Evolutionary conservation across 768 basidiomycete species (phyloP).

Genomic region (Tricholoma furcatifolium): DNA sequence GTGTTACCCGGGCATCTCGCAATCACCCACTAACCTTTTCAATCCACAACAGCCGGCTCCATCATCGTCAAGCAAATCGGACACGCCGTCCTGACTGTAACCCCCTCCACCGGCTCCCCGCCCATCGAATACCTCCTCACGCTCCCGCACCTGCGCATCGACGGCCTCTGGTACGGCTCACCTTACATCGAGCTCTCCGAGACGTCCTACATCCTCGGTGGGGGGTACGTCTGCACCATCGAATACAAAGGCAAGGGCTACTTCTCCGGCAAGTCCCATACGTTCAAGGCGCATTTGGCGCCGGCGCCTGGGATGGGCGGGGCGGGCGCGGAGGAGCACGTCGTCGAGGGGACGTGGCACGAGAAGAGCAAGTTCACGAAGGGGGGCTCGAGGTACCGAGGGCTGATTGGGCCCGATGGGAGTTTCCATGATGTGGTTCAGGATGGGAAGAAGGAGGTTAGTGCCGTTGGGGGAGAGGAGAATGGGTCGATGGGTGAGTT

Average conservation of each 20-base stretch:
- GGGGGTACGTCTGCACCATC: conserved; percentile 48
- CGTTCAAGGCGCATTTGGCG: conserved; percentile 81
- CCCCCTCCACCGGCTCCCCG: conserved; percentile 48
- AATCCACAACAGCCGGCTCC: conserved; percentile 45
- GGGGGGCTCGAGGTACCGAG: conserved; percentile 15
- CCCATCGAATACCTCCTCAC: conserved; percentile 79
- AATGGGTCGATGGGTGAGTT: conserved; percentile 69
- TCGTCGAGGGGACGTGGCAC: conserved; percentile 84
- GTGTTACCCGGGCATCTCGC: too few relatives aligned
- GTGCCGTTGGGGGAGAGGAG: conserved; percentile 51
- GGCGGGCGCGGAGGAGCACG: conserved; percentile 34
- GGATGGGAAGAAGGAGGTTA: conserved; percentile 72
- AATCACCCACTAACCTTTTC: not conserved
- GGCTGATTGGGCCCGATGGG: conserved; percentile 29
- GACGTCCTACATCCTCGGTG: conserved; percentile 67
- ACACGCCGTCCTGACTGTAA: conserved; percentile 80
- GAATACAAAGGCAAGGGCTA: conserved; percentile 98
- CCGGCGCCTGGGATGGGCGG: conserved; percentile 26
- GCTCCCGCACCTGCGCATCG: conserved; percentile 87
- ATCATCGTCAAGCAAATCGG: conserved; percentile 94
- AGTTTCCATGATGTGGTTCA: conserved; percentile 75
- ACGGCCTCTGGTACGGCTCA: conserved; percentile 88
- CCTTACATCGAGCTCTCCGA: conserved; percentile 93
- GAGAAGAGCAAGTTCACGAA: conserved; percentile 55
- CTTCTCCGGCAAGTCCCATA: conserved; percentile 89